Percentiles rank a stretch among this genome's conserved stretches.
These are phyloP conservation scores for Setomelanomma holmii DNA, from an alignment of 2,329 filamentous ascomycete genomes.

Conservation along the genomic window DNA sequence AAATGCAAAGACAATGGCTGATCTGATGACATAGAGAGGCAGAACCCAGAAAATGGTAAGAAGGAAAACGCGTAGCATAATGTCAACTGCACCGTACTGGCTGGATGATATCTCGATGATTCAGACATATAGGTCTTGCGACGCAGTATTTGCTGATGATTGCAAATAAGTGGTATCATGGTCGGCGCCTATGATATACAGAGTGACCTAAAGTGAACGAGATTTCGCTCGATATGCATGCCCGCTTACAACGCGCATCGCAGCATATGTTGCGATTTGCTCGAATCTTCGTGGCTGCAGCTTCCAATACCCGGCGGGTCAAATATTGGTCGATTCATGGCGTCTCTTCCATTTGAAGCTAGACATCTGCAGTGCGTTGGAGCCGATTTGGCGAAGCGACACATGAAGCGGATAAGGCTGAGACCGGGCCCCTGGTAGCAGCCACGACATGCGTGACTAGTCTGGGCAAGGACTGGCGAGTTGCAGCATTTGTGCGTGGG, in stretches of 20 bases:
- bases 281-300: not conserved
- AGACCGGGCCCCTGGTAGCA: too few species aligned
- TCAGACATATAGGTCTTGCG: not conserved
- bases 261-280: not conserved
- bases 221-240: not conserved
- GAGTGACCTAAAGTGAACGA: too few species aligned
- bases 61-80: not conserved
- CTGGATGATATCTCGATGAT: not conserved
- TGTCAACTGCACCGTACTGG: not conserved
- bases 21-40: not conserved
- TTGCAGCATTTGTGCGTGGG: too few species aligned
- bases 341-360: not conserved
- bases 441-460: slow-evolving; percentile 4
- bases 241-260: not conserved
- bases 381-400: not conserved
- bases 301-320: not conserved
- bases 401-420: not conserved
- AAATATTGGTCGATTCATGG: not conserved
- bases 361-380: not conserved
- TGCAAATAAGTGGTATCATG: too few species aligned
- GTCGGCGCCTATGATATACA: too few species aligned
- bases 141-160: too few species aligned
- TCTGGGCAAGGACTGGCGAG: too few species aligned
- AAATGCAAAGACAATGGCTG: not conserved
- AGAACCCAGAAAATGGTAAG: not conserved